Evolutionary conservation across 345 rosid genomes (phyloP), one percentile per base, ranked within the genome.

Genomic region (Gossypium ekmanianum): DNA sequence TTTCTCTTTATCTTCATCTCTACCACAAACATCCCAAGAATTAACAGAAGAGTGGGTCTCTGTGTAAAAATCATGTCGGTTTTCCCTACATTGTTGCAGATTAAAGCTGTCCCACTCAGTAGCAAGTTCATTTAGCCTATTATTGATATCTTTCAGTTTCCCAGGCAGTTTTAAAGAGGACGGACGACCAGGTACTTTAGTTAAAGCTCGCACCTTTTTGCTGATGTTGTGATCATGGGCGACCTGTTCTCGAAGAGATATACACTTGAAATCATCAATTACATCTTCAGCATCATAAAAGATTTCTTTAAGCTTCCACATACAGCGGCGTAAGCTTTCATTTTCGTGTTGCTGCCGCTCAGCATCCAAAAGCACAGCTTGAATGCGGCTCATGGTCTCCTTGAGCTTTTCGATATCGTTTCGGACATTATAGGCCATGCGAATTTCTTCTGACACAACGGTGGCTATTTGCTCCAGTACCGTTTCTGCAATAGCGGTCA

Each of bases 201-300:
- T 29, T 29, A 29, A 29, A 29, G 6, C 6, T 29, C 6, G 41
- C 7, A 34, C 7, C 41, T 34, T 34, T 34, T 34, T 34, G 41
- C 41, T 34, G 26, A 3, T 44, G 14, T 22, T 11, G 12, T 26
- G 27, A 43, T 4, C 8, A 9, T 41, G 12, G 8, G 1, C 14
- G 0, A 41, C 27, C 16, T 65, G 8, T 18, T 18, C 10, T 3
- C 27, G 69, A 1, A 43, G 9, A 43, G 48, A 27, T 10, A 43
- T 16, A 11, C 69, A 65, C 17, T 18, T 22, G 16, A 65, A n/a
- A n/a, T 20, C 10, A 65, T 65, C 69, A 4, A 65, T 4, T 6
- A 65, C 51, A 43, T 65, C 51, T 41, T 65, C 51, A 0, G 51
- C 69, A 43, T 65, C 69, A 22, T 65, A 65, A n/a, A 65, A 65